Evolutionary conservation across 139 green algal species (phyloP).

Genomic region (Dunaliella sp.): DNA sequence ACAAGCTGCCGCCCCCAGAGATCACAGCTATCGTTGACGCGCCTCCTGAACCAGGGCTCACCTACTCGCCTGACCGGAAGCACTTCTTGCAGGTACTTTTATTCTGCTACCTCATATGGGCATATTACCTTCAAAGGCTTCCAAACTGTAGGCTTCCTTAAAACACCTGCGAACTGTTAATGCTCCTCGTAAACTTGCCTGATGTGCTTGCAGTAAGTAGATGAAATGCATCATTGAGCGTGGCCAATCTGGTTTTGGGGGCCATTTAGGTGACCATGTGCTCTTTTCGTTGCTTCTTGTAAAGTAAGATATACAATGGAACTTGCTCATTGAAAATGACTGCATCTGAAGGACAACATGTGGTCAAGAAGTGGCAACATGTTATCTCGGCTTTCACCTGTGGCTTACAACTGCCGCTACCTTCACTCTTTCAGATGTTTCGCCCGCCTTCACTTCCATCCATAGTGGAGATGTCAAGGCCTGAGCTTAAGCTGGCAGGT

Average conservation of each 20-base stretch:
- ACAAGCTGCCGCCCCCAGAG: slow-evolving; percentile 76
- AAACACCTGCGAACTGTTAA: not conserved
- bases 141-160: not conserved
- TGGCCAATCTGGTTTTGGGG: too few species aligned
- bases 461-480: slow-evolving; percentile 84
- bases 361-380: not conserved
- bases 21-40: slow-evolving; percentile 90
- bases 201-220: not conserved
- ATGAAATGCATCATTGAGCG: not conserved
- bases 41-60: slow-evolving; percentile 74
- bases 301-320: slow-evolving; percentile 7
- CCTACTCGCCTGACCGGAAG: slow-evolving; percentile 85
- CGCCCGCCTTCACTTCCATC: slow-evolving; percentile 78
- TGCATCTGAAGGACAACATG: not conserved
- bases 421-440: slow-evolving; percentile 88
- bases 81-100: not conserved
- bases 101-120: not conserved
- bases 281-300: not conserved
- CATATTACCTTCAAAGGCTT: not conserved
- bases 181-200: not conserved
- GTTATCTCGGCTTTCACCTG: slow-evolving; percentile 31
- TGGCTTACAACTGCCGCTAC: slow-evolving; percentile 63
- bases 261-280: too few species aligned
- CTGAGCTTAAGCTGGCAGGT: slow-evolving; percentile 94
- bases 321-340: not conserved